Evolutionary conservation across 2,329 filamentous ascomycete genomes (phyloP).

Genomic region (Pseudocercospora cruenta): DNA sequence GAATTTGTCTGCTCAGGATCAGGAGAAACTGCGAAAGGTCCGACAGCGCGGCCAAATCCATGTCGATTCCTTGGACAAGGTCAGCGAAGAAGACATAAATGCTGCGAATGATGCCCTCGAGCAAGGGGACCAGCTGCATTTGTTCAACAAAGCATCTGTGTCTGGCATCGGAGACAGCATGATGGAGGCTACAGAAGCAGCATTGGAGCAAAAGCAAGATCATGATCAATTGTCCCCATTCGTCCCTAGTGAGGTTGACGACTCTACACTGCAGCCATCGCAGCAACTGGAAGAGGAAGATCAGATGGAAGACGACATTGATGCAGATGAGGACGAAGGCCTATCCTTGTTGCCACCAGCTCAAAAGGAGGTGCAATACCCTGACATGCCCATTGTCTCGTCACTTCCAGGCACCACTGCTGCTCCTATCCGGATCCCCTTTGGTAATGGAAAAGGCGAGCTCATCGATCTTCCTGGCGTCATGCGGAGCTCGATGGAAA

Average conservation of each 20-base stretch:
- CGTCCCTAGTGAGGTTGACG: not conserved
- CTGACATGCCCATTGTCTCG: conserved; percentile 83
- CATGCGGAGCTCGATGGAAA: conserved; percentile 71
- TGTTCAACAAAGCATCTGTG: not conserved
- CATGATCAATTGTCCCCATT: not conserved
- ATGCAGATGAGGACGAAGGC: conserved; percentile 33
- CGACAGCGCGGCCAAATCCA: conserved; percentile 9
- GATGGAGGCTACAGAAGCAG: conserved; percentile 10
- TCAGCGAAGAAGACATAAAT: not conserved
- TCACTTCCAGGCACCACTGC: conserved; percentile 90
- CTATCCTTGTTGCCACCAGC: conserved; percentile 71
- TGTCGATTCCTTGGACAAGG: not conserved
- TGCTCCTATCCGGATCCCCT: conserved; percentile 90
- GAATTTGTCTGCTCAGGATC: conserved; percentile 25
- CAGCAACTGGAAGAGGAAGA: conserved; percentile 3
- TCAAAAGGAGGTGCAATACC: conserved; percentile 73
- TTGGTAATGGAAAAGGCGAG: conserved; percentile 83
- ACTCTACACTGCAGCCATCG: not conserved
- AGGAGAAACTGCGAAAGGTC: conserved; percentile 13
- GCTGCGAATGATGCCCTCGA: not conserved
- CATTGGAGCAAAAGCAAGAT: not conserved
- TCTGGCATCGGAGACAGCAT: conserved; percentile 13
- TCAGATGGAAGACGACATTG: conserved; percentile 18
- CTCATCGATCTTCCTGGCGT: conserved; percentile 91
- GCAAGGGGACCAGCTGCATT: not conserved